phyloP scores from a whole-genome alignment of 139 green algal species.

The Deuterostichococcus epilithicus region DNA sequence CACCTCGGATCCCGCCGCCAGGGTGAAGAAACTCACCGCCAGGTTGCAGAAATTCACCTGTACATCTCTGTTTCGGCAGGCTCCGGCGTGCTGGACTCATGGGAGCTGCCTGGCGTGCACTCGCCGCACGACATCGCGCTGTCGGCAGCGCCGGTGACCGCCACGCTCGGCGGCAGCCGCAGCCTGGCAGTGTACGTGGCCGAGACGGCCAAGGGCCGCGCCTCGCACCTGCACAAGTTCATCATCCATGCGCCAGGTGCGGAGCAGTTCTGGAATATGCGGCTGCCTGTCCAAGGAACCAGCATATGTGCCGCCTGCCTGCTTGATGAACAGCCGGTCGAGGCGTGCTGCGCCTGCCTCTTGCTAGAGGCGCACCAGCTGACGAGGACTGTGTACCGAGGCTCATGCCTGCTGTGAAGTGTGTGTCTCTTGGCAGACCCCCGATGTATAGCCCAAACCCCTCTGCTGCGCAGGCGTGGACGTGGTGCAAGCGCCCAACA shows the following conservation, averaged over 20 bases:
- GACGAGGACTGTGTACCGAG: too few relatives aligned
- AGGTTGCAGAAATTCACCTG: neutral
- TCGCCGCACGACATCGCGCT: slow-evolving; percentile 66
- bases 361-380: too few relatives aligned
- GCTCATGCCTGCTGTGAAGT: too few relatives aligned
- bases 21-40: too few relatives aligned
- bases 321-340: too few relatives aligned
- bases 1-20: too few relatives aligned
- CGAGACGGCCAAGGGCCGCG: slow-evolving; percentile 26
- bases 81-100: slow-evolving; percentile 13
- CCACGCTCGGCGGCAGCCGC: slow-evolving; percentile 50
- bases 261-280: too few relatives aligned
- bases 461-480: neutral
- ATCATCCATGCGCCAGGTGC: slow-evolving; percentile 20
- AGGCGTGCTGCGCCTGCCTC: too few relatives aligned
- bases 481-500: neutral
- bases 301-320: too few relatives aligned
- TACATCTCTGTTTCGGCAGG: neutral
- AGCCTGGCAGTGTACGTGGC: slow-evolving; percentile 59
- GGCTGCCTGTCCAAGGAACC: too few relatives aligned
- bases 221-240: slow-evolving; percentile 51
- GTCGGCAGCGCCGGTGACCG: slow-evolving; percentile 39
- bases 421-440: too few relatives aligned
- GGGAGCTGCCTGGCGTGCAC: slow-evolving; percentile 36
- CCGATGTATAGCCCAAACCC: too few relatives aligned